A percentile compares a stretch with the other conserved stretches of the same genome.
Evolutionary conservation across 179 eudicot genomes (phyloP).

Genomic region (Amaranthus tricolor): DNA sequence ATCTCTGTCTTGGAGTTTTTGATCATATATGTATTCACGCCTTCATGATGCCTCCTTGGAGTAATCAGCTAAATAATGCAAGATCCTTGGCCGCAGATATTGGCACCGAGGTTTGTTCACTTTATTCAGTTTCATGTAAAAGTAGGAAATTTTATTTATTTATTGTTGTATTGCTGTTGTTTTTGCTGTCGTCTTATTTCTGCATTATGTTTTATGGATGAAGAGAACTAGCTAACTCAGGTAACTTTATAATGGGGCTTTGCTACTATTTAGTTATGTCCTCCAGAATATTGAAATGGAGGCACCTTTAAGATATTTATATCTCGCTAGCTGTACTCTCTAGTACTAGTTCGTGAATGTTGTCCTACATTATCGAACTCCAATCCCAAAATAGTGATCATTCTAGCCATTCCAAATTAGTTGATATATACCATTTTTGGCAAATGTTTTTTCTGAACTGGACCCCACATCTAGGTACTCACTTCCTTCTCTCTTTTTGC

Average conservation of each 20-base stretch:
- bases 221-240: not conserved
- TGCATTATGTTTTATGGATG: not conserved
- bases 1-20: constrained; percentile 84
- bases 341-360: not conserved
- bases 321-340: not conserved
- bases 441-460: too few species aligned
- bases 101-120: constrained; percentile 56
- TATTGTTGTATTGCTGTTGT: not conserved
- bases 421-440: too few species aligned
- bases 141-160: too few species aligned
- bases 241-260: not conserved
- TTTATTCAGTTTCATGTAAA: too few species aligned
- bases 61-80: constrained; percentile 49
- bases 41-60: constrained; percentile 47
- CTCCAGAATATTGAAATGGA: not conserved
- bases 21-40: constrained; percentile 78
- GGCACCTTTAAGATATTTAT: not conserved
- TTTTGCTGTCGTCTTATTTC: not conserved
- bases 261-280: not conserved
- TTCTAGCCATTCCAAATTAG: too few species aligned
- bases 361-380: not conserved
- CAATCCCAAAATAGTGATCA: too few species aligned
- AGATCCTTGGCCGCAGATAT: constrained; percentile 63
- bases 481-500: too few species aligned
- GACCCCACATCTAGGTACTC: too few species aligned